Conservation (phyloP, 2,329 filamentous ascomycete genomes). For the Pyricularia sp. region DNA sequence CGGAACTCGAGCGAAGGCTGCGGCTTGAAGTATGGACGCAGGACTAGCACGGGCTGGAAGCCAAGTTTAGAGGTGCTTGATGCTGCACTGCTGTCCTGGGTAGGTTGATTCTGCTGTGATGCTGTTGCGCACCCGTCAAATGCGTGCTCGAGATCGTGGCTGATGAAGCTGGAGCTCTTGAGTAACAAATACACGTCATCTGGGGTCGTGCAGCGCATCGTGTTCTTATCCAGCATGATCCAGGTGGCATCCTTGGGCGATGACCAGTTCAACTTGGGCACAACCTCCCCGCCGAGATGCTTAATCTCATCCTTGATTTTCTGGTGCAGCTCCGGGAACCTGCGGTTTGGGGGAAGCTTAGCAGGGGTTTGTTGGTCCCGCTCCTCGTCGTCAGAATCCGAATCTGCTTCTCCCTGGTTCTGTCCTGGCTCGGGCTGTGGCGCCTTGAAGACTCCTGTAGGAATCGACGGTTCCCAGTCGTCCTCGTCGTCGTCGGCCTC, state of each 20-base stretch:
- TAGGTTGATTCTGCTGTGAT: conserved; percentile 17
- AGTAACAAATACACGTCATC: conserved; percentile 90
- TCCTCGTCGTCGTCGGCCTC: conserved; percentile 44
- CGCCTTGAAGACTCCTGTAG: conserved; percentile 13
- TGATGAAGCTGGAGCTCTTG: conserved; percentile 90
- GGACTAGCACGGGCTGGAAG: conserved; percentile 67
- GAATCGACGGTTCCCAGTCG: conserved; percentile 33
- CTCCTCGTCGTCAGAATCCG: conserved; percentile 34
- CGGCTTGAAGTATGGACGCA: conserved; percentile 77
- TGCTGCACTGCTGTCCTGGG: conserved; percentile 12
- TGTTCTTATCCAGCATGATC: conserved; percentile 75
- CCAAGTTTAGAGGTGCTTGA: conserved; percentile 14
- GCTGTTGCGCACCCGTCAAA: conserved; percentile 47
- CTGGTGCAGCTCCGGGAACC: conserved; percentile 61
- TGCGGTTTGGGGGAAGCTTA: conserved; percentile 35
- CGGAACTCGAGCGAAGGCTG: conserved; percentile 90
- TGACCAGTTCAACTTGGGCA: conserved; percentile 95
- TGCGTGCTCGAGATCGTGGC: conserved; percentile 84
- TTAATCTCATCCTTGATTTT: conserved; percentile 64
- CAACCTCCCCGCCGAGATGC: conserved; percentile 73
- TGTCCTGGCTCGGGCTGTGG: conserved; percentile 19
- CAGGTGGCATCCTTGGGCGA: conserved; percentile 91
- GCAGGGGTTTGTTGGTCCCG: conserved; percentile 40
- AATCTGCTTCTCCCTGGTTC: conserved; percentile 30
- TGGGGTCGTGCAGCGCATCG: conserved; percentile 74